phyloP scores from a whole-genome alignment of 2,329 filamentous ascomycete genomes.

The Aspergillus sp. region DNA sequence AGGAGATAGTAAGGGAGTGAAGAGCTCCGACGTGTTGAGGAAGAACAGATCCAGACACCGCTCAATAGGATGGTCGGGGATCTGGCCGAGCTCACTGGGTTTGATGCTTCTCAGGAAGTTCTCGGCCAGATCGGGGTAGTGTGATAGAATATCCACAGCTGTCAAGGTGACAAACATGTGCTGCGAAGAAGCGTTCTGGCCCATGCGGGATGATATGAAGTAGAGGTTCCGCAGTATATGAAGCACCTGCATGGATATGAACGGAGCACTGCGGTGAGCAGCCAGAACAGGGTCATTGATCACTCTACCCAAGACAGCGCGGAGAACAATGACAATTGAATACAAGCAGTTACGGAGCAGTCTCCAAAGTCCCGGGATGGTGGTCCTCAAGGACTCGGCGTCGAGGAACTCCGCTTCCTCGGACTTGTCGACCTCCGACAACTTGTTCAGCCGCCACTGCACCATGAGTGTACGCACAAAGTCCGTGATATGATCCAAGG shows the following conservation, averaged over 20 bases:
- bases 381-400: conserved; percentile 64
- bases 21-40: conserved; percentile 81
- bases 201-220: conserved; percentile 76
- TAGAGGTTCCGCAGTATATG: conserved; percentile 74
- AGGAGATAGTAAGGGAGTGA: conserved; percentile 69
- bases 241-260: conserved; percentile 69
- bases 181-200: conserved; percentile 74
- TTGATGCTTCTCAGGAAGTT: conserved; percentile 67
- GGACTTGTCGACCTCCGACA: conserved; percentile 70
- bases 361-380: conserved; percentile 73
- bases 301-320: conserved; percentile 69
- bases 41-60: conserved; percentile 83
- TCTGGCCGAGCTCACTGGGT: conserved; percentile 55
- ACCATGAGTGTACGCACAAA: conserved; percentile 68
- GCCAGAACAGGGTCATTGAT: conserved; percentile 60
- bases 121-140: conserved; percentile 66
- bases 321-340: conserved; percentile 71
- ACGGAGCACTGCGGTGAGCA: conserved; percentile 60
- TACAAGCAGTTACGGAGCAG: conserved; percentile 75
- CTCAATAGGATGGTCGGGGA: conserved; percentile 66
- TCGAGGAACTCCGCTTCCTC: conserved; percentile 66
- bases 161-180: conserved; percentile 82
- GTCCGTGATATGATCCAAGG: conserved; percentile 62
- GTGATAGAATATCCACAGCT: conserved; percentile 76
- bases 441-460: conserved; percentile 72